phyloP scores from a whole-genome alignment of 2,329 filamentous ascomycete genomes.

The Fusarium sp. region DNA sequence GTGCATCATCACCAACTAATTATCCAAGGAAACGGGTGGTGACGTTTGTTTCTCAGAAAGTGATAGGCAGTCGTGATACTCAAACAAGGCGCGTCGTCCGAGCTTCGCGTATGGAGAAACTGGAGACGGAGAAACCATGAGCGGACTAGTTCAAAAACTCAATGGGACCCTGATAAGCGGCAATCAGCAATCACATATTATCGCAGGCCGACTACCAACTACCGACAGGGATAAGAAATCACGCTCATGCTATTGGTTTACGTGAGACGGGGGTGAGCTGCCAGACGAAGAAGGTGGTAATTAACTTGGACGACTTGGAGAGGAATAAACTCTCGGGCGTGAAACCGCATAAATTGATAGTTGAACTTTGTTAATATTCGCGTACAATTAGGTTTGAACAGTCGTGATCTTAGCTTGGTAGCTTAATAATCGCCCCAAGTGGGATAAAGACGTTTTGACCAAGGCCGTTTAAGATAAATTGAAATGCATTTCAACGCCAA shows the following conservation, averaged over 20 bases:
- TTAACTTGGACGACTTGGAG: constrained; percentile 1
- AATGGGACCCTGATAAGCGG: constrained; percentile 28
- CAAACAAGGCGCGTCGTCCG: constrained; percentile 29
- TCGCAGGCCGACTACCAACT: constrained; percentile 36
- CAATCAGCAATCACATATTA: constrained; percentile 7
- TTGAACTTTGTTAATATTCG: background rate
- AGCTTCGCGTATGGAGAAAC: background rate
- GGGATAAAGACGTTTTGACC: background rate
- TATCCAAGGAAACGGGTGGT: background rate
- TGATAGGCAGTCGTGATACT: constrained; percentile 38
- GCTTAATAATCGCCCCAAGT: background rate
- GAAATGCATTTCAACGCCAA: constrained; percentile 12
- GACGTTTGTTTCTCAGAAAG: constrained; percentile 16
- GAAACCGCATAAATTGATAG: background rate
- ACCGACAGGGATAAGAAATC: constrained; percentile 38
- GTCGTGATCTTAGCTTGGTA: background rate
- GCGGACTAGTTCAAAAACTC: background rate
- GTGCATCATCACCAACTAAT: constrained; percentile 11
- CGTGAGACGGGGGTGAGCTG: constrained; percentile 6
- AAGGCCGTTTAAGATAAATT: constrained; percentile 12
- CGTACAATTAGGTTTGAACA: background rate
- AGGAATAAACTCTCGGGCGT: constrained; percentile 12
- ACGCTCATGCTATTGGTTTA: constrained; percentile 22
- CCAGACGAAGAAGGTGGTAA: constrained; percentile 34
- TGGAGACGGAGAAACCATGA: constrained; percentile 31